These are phyloP conservation scores for Spergularia marina DNA, from an alignment of 148 eudicot species.

Conservation along the genomic window DNA sequence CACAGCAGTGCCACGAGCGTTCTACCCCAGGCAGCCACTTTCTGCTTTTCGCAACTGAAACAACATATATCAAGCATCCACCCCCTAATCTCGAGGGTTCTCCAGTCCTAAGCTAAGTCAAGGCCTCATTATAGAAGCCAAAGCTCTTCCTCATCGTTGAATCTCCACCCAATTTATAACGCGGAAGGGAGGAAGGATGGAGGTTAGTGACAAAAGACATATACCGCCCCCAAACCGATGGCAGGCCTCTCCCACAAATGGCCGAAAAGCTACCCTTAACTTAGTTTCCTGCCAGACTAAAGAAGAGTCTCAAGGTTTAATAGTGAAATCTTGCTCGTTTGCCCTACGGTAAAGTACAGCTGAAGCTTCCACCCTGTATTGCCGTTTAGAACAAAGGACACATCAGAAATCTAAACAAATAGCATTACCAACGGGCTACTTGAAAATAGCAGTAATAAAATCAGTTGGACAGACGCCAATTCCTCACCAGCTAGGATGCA, in stretches of 20 bases:
- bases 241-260: not conserved
- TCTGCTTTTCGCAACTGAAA: too few species aligned
- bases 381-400: not conserved
- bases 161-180: not conserved
- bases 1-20: too few species aligned
- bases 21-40: too few species aligned
- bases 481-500: constrained; percentile 94
- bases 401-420: constrained; percentile 16
- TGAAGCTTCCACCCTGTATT: constrained; percentile 97
- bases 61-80: not conserved
- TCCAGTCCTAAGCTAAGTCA: not conserved
- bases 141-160: not conserved
- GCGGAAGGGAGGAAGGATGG: not conserved
- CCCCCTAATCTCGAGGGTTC: not conserved
- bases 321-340: constrained; percentile 84
- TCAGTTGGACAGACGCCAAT: not conserved
- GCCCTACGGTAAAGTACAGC: constrained; percentile 94
- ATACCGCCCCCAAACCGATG: not conserved
- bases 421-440: not conserved
- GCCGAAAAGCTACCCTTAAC: not conserved
- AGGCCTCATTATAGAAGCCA: not conserved
- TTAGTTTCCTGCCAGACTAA: constrained; percentile 7
- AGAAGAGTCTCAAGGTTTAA: constrained; percentile 46
- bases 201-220: not conserved
- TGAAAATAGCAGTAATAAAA: not conserved